These are phyloP conservation scores for Botrytis cinerea DNA, from an alignment of 2,329 filamentous ascomycete species.

Conservation along the genomic window DNA sequence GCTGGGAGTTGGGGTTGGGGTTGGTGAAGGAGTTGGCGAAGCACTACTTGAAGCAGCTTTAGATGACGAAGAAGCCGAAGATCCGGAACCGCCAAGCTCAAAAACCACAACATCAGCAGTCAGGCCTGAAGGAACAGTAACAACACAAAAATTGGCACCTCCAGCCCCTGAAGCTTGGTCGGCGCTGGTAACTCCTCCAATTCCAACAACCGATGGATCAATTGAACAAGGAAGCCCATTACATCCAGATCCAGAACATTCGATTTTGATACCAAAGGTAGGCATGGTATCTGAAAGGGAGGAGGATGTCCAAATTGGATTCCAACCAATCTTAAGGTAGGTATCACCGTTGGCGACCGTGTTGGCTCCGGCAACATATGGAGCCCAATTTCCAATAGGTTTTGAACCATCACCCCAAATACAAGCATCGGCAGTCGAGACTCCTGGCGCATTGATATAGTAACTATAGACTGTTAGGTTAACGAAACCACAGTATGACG, in stretches of 20 bases:
- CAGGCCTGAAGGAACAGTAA: constrained; percentile 67
- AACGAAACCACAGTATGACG: constrained; percentile 6
- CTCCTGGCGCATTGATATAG: constrained; percentile 77
- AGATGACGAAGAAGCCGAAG: constrained; percentile 29
- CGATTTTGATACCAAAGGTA: constrained; percentile 67
- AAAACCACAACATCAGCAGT: constrained; percentile 69
- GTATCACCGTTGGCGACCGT: constrained; percentile 64
- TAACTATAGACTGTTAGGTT: constrained; percentile 51
- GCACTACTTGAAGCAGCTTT: constrained; percentile 21
- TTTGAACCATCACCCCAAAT: constrained; percentile 67
- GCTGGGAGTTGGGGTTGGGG: constrained; percentile 35
- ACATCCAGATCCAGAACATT: constrained; percentile 66
- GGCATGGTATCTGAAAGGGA: constrained; percentile 59
- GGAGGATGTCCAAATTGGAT: constrained; percentile 67
- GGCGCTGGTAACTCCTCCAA: constrained; percentile 61
- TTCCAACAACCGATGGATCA: constrained; percentile 56
- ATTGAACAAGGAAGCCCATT: constrained; percentile 75
- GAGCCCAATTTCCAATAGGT: constrained; percentile 73
- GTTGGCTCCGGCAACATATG: constrained; percentile 77
- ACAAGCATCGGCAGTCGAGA: constrained; percentile 60
- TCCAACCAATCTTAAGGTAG: constrained; percentile 75
- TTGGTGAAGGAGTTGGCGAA: constrained; percentile 29
- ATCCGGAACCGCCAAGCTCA: constrained; percentile 39
- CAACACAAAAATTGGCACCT: constrained; percentile 71
- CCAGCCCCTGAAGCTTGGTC: constrained; percentile 62